Conservation (phyloP, 495 filamentous ascomycete genomes). For the Aspergillus avenaceus region DNA sequence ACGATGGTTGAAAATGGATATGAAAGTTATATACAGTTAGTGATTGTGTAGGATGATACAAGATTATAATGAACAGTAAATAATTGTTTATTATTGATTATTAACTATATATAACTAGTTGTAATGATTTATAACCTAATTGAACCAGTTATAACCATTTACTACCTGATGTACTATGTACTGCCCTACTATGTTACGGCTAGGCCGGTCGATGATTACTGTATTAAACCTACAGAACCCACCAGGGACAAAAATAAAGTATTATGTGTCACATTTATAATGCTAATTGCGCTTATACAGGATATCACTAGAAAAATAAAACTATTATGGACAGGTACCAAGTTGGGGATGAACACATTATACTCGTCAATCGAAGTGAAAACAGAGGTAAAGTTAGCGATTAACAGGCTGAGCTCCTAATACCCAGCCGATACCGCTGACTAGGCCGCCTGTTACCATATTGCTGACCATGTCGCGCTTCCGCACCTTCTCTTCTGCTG, state of each 20-base stretch:
- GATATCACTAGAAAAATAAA: neutral
- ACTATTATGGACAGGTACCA: conserved; percentile 4
- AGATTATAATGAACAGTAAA: too few species aligned
- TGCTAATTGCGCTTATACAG: neutral
- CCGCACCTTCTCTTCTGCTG: conserved; percentile 48
- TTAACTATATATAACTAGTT: too few species aligned
- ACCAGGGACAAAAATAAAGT: neutral
- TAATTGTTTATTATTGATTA: too few species aligned
- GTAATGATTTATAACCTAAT: too few species aligned
- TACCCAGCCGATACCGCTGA: conserved; percentile 82
- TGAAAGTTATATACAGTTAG: too few species aligned
- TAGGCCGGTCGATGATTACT: too few species aligned
- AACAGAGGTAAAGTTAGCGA: neutral
- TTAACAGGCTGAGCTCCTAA: conserved; percentile 56
- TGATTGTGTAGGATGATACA: too few species aligned
- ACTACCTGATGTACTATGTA: too few species aligned
- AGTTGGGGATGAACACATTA: neutral
- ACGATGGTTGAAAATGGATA: too few species aligned
- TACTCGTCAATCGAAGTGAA: neutral
- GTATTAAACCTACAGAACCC: too few species aligned
- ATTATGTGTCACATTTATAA: neutral
- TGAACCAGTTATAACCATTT: too few species aligned
- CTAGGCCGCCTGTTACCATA: conserved; percentile 70
- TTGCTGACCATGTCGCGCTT: conserved; percentile 78
- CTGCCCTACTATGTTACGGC: too few species aligned